Base-by-base conservation (phyloP, 768 basidiomycete genomes). In the Naganishia randhawae region DNA sequence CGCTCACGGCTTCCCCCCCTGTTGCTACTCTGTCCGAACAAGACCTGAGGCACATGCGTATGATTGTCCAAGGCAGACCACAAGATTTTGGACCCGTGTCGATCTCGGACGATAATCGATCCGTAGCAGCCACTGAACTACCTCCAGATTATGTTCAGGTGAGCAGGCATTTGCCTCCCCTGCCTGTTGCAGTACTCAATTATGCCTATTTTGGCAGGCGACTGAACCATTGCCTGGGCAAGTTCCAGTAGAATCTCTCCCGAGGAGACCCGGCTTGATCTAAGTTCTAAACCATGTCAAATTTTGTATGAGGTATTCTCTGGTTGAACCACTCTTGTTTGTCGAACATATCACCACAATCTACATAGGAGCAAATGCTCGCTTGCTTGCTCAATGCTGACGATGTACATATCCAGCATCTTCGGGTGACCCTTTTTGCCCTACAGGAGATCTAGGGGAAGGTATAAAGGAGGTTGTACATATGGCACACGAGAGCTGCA, bases 101-200 rank as follows among this genome's bases (percentile, higher is more conserved):
- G 19, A 25, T 61, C 22, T 17, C n/a, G 3, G 57, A 61, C 11
- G 57, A 61, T 16, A 39, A 61, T 39, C 19, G 17, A 1, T 11
- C 19, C 35, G 11, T 61, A 4, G 45, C 45, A n/a, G 45, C 11
- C 45, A 48, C 45, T 48, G 45, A 48, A 14, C 39, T 61, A n/a
- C 57, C 57, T 11, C 57, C 57, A 5, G 57, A 61, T 41, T 61
- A 61, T 61, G 8, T 37, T 16, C 57, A 61, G 33, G 57, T 61
- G n/a, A 27, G 57, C 22, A 25, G 2, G 33, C 19, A n/a, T 37
- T n/a, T n/a, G 8, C 19, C 31, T 55, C 7, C 14, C 19, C 54
- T 19, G 16, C 10, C 10, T 6, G n/a, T 11, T 33, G 33, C 9
- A 16, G 19, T 8, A 55, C 32, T 55, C 13, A 35, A 11, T 19